A percentile compares a stretch with the other conserved stretches of the same genome.
phyloP scores from a whole-genome alignment of 106 monocot species.

The Dioscorea alata region DNA sequence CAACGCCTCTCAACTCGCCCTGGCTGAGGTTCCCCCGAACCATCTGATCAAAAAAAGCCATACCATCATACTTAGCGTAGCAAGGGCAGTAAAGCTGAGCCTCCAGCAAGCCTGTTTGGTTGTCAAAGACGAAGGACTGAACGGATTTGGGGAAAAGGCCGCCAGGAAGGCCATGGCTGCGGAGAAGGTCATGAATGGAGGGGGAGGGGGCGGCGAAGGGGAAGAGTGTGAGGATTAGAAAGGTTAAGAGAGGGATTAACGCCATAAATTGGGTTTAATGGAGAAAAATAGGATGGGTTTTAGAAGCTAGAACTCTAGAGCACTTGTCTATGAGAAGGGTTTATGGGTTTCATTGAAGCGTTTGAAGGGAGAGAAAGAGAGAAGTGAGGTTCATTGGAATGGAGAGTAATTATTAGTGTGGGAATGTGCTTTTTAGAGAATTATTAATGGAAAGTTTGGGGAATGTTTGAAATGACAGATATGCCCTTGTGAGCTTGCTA shows the following conservation, averaged over 20 bases:
- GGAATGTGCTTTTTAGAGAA: too few species aligned
- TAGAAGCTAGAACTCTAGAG: too few species aligned
- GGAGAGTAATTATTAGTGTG: too few species aligned
- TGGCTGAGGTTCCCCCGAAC: constrained; percentile 75
- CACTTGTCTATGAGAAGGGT: too few species aligned
- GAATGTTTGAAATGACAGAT: too few species aligned
- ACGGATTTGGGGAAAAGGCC: constrained; percentile 62
- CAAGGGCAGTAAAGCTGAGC: constrained; percentile 53
- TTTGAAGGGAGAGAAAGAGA: too few species aligned
- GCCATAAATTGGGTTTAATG: background rate
- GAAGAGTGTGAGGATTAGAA: background rate
- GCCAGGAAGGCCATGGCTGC: constrained; percentile 55
- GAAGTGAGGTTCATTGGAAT: too few species aligned
- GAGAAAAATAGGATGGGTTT: background rate
- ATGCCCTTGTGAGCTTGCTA: too few species aligned
- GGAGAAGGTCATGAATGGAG: constrained; percentile 57
- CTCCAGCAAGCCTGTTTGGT: constrained; percentile 39
- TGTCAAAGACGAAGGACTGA: constrained; percentile 43
- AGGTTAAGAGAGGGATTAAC: background rate
- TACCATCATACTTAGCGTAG: constrained; percentile 55
- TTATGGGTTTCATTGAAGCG: too few species aligned
- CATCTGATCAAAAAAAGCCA: constrained; percentile 56
- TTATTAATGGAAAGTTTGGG: too few species aligned
- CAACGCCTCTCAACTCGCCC: constrained; percentile 57
- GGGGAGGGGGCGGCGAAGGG: background rate